Conservation (phyloP, 129 eudicot genomes). For the Centrapalus pauciflorus region DNA sequence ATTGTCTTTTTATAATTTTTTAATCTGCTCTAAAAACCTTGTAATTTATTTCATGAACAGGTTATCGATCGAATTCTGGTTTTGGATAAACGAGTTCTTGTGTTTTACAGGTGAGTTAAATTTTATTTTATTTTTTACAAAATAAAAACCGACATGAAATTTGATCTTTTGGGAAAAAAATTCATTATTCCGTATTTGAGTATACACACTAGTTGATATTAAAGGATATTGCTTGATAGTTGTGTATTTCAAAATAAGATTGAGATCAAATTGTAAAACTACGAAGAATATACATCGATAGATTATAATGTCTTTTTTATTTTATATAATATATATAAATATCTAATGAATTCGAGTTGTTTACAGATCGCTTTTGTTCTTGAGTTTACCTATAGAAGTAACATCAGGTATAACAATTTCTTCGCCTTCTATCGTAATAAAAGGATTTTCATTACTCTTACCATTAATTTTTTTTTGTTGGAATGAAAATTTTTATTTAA, state of each 20-base stretch:
- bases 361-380: no score
- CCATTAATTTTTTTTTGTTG: not conserved
- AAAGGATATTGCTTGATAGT: no score
- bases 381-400: no score
- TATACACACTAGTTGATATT: no score
- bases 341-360: not conserved
- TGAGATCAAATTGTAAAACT: no score
- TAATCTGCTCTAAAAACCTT: no score
- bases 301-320: not conserved
- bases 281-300: no score
- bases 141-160: no score
- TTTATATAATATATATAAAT: no score
- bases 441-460: not conserved
- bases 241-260: not conserved
- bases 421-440: not conserved
- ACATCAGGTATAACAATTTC: constrained; percentile 14
- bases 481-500: no score
- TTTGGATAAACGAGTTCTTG: not conserved
- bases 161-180: not conserved
- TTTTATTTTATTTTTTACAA: not conserved
- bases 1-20: no score
- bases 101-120: constrained; percentile 6
- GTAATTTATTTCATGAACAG: not conserved
- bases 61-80: not conserved
- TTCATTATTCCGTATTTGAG: no score